phyloP scores from a whole-genome alignment of 2,329 filamentous ascomycete species.

The Lasiodiplodia sp. region DNA sequence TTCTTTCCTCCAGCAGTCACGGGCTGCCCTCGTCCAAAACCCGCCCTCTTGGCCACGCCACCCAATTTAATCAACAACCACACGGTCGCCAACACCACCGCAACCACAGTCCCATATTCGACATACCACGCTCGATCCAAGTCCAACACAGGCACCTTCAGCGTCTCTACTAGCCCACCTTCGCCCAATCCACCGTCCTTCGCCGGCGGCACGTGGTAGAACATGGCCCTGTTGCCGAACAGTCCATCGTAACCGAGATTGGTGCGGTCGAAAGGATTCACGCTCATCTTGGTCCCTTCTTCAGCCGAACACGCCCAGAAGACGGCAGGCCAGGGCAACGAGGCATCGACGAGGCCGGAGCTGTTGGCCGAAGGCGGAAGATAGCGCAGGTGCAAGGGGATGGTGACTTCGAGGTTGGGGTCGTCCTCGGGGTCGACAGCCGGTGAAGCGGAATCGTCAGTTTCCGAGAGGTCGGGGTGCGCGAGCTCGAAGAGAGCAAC shows the following conservation, averaged over 20 bases:
- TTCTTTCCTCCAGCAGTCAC: neutral
- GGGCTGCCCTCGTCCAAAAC: neutral
- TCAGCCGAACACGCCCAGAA: conserved; percentile 88
- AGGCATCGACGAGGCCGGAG: conserved; percentile 48
- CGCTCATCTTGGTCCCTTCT: conserved; percentile 70
- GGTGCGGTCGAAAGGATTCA: conserved; percentile 85
- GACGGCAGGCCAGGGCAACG: conserved; percentile 80
- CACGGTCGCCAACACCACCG: conserved; percentile 53
- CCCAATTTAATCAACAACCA: conserved; percentile 54
- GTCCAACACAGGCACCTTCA: conserved; percentile 54
- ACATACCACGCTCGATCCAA: conserved; percentile 45
- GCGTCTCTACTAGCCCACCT: conserved; percentile 39
- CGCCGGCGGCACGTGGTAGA: conserved; percentile 71
- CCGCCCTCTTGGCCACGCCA: conserved; percentile 14
- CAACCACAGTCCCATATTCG: conserved; percentile 52
- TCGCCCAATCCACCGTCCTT: conserved; percentile 17
- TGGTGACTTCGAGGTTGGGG: conserved; percentile 67
- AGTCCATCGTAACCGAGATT: conserved; percentile 85
- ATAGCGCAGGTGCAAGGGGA: conserved; percentile 89
- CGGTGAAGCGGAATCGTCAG: neutral
- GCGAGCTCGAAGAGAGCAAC: conserved; percentile 77
- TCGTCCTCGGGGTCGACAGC: conserved; percentile 37
- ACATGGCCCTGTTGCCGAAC: conserved; percentile 78
- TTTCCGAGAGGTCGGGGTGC: conserved; percentile 51
- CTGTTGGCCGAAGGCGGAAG: conserved; percentile 67